Evolutionary conservation across 768 basidiomycete species (phyloP).

Genomic region (Phylloporus sp.): DNA sequence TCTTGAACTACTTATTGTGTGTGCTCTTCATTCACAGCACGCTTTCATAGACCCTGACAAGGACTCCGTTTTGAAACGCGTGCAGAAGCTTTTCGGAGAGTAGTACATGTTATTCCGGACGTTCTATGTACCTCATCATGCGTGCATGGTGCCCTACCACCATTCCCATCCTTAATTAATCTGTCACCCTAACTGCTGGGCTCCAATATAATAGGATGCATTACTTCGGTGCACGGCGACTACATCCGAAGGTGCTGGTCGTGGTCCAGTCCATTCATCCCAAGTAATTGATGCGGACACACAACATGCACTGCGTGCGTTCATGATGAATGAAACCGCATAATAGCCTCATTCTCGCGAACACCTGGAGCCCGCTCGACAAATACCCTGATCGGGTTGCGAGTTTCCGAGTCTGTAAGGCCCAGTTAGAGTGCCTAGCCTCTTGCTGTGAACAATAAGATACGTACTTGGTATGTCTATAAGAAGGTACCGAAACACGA

Average conservation of each 20-base stretch:
- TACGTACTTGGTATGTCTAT: slow-evolving; percentile 76
- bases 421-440: slow-evolving; percentile 8
- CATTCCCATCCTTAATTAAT: slow-evolving; percentile 1
- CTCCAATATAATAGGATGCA: slow-evolving; percentile 23
- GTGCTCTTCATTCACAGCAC: slow-evolving; percentile 17
- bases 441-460: slow-evolving; percentile 17
- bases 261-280: slow-evolving; percentile 8
- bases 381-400: slow-evolving; percentile 63
- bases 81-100: slow-evolving; percentile 95
- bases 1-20: slow-evolving; percentile 1
- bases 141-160: slow-evolving; percentile 6
- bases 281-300: slow-evolving; percentile 7
- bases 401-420: slow-evolving; percentile 53
- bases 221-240: slow-evolving; percentile 19
- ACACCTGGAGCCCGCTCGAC: slow-evolving; percentile 65
- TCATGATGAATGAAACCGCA: slow-evolving; percentile 55
- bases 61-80: slow-evolving; percentile 92
- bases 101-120: slow-evolving; percentile 34
- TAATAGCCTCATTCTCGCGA: slow-evolving; percentile 65
- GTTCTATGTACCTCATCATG: slow-evolving; percentile 12
- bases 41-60: slow-evolving; percentile 77
- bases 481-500: slow-evolving; percentile 72
- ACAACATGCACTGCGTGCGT: slow-evolving; percentile 8
- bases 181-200: slow-evolving; percentile 14
- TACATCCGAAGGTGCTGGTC: slow-evolving; percentile 14